Evolutionary conservation across 1,284 basidiomycete genomes (phyloP), one percentile per base, ranked within the genome.

Genomic region (Flammula alnicola): DNA sequence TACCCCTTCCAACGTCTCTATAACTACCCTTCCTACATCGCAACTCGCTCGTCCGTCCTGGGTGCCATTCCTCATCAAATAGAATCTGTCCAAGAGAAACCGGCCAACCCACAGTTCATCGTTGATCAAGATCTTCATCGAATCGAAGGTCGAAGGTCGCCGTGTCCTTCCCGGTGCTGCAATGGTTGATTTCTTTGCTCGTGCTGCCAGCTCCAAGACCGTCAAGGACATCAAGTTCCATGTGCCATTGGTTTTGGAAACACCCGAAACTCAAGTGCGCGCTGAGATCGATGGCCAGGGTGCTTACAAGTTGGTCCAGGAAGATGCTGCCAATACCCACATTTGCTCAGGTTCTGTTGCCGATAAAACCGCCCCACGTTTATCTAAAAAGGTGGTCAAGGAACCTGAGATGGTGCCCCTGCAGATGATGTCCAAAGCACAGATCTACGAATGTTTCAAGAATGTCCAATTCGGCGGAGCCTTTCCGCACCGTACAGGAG

Each of bases 1-100:
- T 71, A 71, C 48, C 69, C 69, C 1, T 71, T 68, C 63, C 68
- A 70, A 52, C 64, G 66, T 14, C 57, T 67, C 9, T 62, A 66
- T 12, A 65, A 67, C 46, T 71, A 67, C 38, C 69, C 69, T 5
- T 51, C 63, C 9, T 64, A 60, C 44, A 57, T 67, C 31, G 58
- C 65, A 3, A 63, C 64, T 33, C 63, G 64, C 8, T 53, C 58
- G 20, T 43, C 37, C 8, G 35, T 55, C 17, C 48, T 61, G 5
- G 56, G 54, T 16, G 47, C 52, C 19, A 57, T 52, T 17, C 57
- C 43, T 31, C 49, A 56, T 9, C 38, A 44, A 32, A 38, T 44
- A 9, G 37, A 40, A 11, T 22, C 48, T 22, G 39, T 44, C 9
- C 47, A 51, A 10, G 42, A 42, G 17, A 51, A 45, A 20, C 39